phyloP scores from a whole-genome alignment of 768 basidiomycete genomes.

The Tulasnella sp. region DNA sequence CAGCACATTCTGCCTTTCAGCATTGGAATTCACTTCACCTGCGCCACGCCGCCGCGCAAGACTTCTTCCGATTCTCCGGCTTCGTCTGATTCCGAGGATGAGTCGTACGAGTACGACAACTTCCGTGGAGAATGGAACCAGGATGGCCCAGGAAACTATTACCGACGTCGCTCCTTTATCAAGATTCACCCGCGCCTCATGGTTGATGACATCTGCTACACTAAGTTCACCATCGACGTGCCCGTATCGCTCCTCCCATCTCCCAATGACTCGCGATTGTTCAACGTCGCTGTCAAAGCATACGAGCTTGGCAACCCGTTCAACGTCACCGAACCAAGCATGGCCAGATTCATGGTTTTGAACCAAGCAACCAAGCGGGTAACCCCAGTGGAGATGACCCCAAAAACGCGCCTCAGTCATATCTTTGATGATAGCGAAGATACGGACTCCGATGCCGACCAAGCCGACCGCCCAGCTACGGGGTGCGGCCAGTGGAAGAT shows the following conservation, averaged over 20 bases:
- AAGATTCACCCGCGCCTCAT: slow-evolving; percentile 25
- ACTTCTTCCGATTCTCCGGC: not conserved
- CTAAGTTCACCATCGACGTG: slow-evolving; percentile 29
- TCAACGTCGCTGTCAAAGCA: slow-evolving; percentile 32
- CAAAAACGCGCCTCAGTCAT: not conserved
- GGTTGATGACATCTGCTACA: slow-evolving; percentile 28
- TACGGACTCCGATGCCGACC: not conserved
- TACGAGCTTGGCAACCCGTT: slow-evolving; percentile 28
- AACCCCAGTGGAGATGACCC: not conserved
- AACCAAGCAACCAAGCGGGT: slow-evolving; percentile 9
- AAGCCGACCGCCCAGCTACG: not conserved
- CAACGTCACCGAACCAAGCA: slow-evolving; percentile 30
- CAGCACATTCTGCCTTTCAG: slow-evolving; percentile 18
- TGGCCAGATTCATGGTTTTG: slow-evolving; percentile 28
- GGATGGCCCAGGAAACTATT: slow-evolving; percentile 34
- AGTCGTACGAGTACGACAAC: not conserved
- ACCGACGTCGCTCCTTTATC: slow-evolving; percentile 27
- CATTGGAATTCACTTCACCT: slow-evolving; percentile 28
- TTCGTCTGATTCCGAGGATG: not conserved
- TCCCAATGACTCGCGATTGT: slow-evolving; percentile 14
- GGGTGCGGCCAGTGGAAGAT: not conserved
- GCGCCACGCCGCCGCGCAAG: not conserved
- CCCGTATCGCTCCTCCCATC: slow-evolving; percentile 11
- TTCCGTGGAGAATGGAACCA: slow-evolving; percentile 32
- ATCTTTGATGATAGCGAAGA: not conserved